Evolutionary conservation across 2,329 filamentous ascomycete species (phyloP).

Genomic region (Sporothrix mexicana): DNA sequence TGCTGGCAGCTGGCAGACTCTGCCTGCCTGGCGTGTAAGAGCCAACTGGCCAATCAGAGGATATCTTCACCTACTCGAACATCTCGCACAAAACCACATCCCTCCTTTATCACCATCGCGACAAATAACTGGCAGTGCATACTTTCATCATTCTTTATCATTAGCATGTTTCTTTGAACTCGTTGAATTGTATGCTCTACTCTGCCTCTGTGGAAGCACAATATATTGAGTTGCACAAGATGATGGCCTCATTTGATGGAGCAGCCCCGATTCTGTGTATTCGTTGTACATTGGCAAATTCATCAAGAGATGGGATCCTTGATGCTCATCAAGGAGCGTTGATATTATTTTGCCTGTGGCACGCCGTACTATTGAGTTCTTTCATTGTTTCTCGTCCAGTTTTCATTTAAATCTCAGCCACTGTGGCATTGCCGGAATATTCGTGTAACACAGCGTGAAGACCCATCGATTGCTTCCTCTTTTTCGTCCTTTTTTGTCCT

Average conservation of each 20-base stretch:
- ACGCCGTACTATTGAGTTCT: too few species aligned
- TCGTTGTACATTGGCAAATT: too few species aligned
- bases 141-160: too few species aligned
- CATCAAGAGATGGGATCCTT: too few species aligned
- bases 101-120: not conserved
- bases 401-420: not conserved
- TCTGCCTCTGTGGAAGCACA: not conserved
- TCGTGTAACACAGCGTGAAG: constrained; percentile 2
- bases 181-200: not conserved
- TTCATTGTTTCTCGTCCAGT: not conserved
- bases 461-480: not conserved
- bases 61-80: not conserved
- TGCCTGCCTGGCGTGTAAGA: not conserved
- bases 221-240: constrained; percentile 13
- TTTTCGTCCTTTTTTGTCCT: not conserved
- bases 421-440: not conserved
- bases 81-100: not conserved
- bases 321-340: too few species aligned
- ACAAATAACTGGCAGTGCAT: not conserved
- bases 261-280: too few species aligned
- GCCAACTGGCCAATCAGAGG: not conserved
- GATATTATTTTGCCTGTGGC: too few species aligned
- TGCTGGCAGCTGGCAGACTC: constrained; percentile 13
- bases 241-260: not conserved
- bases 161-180: too few species aligned